Base-by-base conservation (phyloP, 495 filamentous ascomycete genomes). In the Trichoderma orchidacearum region DNA sequence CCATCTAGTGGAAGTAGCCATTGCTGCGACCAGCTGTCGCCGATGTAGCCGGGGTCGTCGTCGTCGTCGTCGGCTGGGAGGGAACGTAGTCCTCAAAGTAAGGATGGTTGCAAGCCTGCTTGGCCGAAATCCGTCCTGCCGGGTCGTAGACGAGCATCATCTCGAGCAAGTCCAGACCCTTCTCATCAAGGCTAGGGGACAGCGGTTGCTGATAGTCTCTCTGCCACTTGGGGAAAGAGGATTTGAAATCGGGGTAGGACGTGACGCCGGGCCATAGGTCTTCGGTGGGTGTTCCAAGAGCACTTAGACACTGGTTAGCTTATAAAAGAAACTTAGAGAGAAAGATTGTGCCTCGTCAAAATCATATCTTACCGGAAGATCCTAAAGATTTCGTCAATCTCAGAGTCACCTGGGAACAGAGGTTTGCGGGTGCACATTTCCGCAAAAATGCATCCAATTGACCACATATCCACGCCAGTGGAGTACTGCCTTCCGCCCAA, bases 341-440 rank as follows among this genome's bases (percentile, higher is more conserved):
- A 53, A 54, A 3, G 7, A 12, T 9, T 11, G 41, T 5, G n/a
- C 7, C 41, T 13, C 11, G 21, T 11, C 5, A 13, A 23, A 3
- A 17, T 25, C 21, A 31, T 25, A 25, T 70, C 82, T 62, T 73
- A 93, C 90, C 85, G 80, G 83, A 99, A 99, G 62, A 97, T 99
- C 73, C 95, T 97, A 78, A 97, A 97, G 63, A 99, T 97, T 74
- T 99, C 94, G 63, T 99, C 93, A 71, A 99, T 97, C 68, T 99
- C 93, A 2, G 90, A 96, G 68, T 99, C 94, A 34, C 93, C 93
- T 27, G 93, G 93, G 78, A 99, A 97, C 12, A 97, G 74, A 5
- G 93, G 91, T 72, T 96, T 97, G 64, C 90, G 86, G 15, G 94
- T 99, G 77, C 90, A 96, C 94, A 99, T 97, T 72, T 99, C 93